Percentiles rank a stretch among this genome's conserved stretches.
Evolutionary conservation across 177 flowering plant genomes (phyloP).

Genomic region (Vitis hybrid): DNA sequence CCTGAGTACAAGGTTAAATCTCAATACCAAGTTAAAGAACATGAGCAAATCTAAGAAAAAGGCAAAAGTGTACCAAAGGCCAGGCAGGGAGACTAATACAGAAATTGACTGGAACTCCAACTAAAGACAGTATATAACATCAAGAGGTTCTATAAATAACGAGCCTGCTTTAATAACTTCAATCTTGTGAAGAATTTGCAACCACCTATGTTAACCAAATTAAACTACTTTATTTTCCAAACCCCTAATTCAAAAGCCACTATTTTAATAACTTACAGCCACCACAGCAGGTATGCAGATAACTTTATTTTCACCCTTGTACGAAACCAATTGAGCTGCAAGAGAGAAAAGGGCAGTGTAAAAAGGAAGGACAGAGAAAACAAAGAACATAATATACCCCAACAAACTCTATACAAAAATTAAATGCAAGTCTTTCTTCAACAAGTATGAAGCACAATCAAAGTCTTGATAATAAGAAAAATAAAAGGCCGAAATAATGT

Average conservation of each 20-base stretch:
- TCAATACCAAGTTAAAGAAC: too few relatives aligned
- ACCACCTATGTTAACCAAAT: background rate
- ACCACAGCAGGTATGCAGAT: slow-evolving; percentile 78
- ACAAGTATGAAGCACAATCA: background rate
- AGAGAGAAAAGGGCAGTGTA: slow-evolving; percentile 1
- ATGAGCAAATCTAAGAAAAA: too few relatives aligned
- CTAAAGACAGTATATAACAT: background rate
- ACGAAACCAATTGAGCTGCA: slow-evolving; percentile 85
- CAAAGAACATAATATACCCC: background rate
- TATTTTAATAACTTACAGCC: slow-evolving; percentile 61
- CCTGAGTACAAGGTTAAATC: too few relatives aligned
- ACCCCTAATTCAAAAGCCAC: background rate
- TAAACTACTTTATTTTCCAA: background rate
- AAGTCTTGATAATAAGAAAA: background rate
- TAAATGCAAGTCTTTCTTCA: background rate
- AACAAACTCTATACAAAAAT: background rate
- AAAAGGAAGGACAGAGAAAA: background rate
- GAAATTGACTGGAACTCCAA: background rate
- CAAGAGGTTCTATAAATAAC: background rate
- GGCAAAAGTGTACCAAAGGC: too few relatives aligned
- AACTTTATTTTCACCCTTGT: slow-evolving; percentile 53
- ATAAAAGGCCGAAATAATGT: background rate
- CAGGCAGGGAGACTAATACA: too few relatives aligned
- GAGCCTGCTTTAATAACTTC: too few relatives aligned
- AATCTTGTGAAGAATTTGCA: background rate